phyloP scores from a whole-genome alignment of 2,329 filamentous ascomycete species.

The Microdochium nivale region DNA sequence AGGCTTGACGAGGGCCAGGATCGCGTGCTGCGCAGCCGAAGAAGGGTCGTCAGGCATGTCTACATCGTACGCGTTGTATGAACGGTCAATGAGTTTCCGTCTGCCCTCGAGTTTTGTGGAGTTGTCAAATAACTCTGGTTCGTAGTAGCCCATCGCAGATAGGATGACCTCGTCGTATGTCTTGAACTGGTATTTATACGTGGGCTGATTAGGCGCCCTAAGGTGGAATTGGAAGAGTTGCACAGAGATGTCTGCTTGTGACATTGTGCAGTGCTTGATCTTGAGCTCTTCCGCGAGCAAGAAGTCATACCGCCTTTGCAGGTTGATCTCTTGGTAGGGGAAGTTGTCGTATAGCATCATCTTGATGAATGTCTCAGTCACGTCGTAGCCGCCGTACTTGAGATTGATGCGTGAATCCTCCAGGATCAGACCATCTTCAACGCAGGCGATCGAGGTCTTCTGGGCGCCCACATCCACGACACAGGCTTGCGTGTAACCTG shows the following conservation, averaged over 20 bases:
- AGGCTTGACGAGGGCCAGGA: slow-evolving; percentile 51
- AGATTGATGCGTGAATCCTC: slow-evolving; percentile 93
- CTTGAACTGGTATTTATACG: slow-evolving; percentile 90
- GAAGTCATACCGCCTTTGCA: slow-evolving; percentile 84
- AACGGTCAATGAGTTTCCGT: slow-evolving; percentile 74
- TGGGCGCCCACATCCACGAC: slow-evolving; percentile 95
- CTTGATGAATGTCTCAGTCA: slow-evolving; percentile 90
- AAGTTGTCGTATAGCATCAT: slow-evolving; percentile 98
- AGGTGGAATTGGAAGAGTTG: slow-evolving; percentile 87
- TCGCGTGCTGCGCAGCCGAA: slow-evolving; percentile 71
- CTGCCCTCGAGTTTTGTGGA: slow-evolving; percentile 70
- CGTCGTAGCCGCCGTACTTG: slow-evolving; percentile 86
- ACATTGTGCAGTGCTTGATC: slow-evolving; percentile 85
- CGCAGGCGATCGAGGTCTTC: slow-evolving; percentile 94
- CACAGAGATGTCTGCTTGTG: slow-evolving; percentile 80
- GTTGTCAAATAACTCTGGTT: slow-evolving; percentile 80
- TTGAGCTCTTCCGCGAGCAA: slow-evolving; percentile 92
- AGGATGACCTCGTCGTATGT: slow-evolving; percentile 93
- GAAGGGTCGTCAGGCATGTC: slow-evolving; percentile 80
- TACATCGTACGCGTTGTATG: slow-evolving; percentile 88
- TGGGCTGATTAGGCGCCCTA: slow-evolving; percentile 78
- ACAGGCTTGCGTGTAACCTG: slow-evolving; percentile 87
- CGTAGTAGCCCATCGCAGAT: slow-evolving; percentile 92
- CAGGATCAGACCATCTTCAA: slow-evolving; percentile 90
- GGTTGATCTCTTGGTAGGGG: slow-evolving; percentile 89